Base-by-base conservation (phyloP, 2,329 filamentous ascomycete genomes). In the Cercospora beticola region DNA sequence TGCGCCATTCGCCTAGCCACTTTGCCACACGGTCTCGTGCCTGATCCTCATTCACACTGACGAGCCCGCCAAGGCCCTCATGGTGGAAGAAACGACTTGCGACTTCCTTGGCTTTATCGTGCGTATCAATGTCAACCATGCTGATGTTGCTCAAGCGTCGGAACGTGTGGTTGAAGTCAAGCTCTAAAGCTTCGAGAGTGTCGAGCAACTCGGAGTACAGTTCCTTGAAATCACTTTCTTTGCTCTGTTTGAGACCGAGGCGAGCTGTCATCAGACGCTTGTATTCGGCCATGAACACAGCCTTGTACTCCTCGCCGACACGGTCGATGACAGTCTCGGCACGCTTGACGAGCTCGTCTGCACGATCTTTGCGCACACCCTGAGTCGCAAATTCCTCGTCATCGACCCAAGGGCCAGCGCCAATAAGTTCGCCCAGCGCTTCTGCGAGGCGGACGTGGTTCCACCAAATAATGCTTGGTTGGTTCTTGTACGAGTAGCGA, bases 381-480 rank as follows among this genome's bases (percentile, higher is more conserved):
- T 92, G 86, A 8, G 87, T 83, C 5, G 92, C 81, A 74, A 97
- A 97, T 1, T 83, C 83, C 1, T 87, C 80, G 10, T 90, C 86
- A 75, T 99, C 94, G 33, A 94, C 89, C 43, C 84, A 82, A 1
- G 85, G 81, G 0, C 92, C 94, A 0, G 90, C 88, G 18, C 94
- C 95, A 66, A 99, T 88, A 1, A 97, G 84, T 80, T 98, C 95
- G 21, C 93, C 95, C 0, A 99, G 78, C 0, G 91, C 88, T 81
- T 99, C 95, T 67, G 93, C 95, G 0, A 99, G 86, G 1, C 95
- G 89, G 0, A 97, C 93, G 0, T 98, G 85, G 76, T 98, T 98
- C 95, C 95, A 99, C 95, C 95, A 99, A 76, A 99, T 95, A 67
- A 99, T 92, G 54, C 90, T 94, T 0, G 95, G 94, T 78, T 99